Conservation (phyloP, 2,329 filamentous ascomycete genomes). For the Sporothrix globosa region DNA sequence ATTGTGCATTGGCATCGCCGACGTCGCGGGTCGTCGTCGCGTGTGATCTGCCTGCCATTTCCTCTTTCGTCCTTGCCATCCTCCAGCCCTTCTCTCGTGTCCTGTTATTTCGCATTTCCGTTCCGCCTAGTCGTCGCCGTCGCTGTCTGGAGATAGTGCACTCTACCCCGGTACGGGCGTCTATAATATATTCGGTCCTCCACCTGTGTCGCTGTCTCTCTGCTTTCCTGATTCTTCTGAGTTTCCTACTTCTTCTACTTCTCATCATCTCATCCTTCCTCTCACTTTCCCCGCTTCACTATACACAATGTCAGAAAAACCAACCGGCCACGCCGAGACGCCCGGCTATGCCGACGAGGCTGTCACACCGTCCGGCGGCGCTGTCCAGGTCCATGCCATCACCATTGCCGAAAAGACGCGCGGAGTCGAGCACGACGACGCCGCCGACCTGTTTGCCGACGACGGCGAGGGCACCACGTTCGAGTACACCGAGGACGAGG, state of each 20-base stretch:
- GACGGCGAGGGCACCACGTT: conserved; percentile 21
- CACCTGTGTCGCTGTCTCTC: too few relatives aligned
- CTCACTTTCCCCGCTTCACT: neutral
- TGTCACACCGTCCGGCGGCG: neutral
- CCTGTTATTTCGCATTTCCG: neutral
- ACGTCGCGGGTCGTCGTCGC: conserved; percentile 12
- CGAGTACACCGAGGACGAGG: conserved; percentile 30
- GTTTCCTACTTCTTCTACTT: neutral
- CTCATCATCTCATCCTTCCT: neutral
- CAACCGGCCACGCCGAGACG: too few relatives aligned
- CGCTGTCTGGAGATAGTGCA: neutral
- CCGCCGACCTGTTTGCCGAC: conserved; percentile 30
- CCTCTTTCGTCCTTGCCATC: conserved; percentile 1
- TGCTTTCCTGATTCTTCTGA: too few relatives aligned
- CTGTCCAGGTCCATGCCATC: neutral
- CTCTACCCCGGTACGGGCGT: neutral
- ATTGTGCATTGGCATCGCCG: conserved; percentile 4
- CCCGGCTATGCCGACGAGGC: conserved; percentile 16
- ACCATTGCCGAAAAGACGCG: conserved; percentile 26
- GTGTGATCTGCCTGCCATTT: neutral
- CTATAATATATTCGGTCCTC: neutral
- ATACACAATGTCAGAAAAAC: neutral
- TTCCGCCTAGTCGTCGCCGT: neutral
- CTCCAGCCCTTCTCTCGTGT: neutral
- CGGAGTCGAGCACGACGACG: conserved; percentile 30